Evolutionary conservation across 495 filamentous ascomycete genomes (phyloP).

Genomic region (Articulospora tetracladia): DNA sequence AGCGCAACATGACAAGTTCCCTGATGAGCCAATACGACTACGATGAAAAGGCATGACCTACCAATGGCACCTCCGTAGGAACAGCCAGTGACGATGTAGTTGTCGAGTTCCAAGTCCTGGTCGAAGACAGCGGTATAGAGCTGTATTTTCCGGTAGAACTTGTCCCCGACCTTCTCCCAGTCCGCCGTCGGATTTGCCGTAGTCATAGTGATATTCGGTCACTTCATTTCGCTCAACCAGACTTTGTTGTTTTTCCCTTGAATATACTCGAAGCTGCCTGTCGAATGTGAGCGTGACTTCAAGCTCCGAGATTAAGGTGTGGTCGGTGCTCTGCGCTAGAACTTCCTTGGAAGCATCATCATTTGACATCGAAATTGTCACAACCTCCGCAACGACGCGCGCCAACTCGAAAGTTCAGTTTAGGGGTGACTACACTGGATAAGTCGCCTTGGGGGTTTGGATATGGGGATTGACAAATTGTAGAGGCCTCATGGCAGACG

Average conservation of each 20-base stretch:
- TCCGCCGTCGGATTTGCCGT: conserved; percentile 69
- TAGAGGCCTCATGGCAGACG: conserved; percentile 53
- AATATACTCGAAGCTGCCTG: background rate
- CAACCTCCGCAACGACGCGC: background rate
- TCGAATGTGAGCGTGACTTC: conserved; percentile 11
- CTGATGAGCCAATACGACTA: background rate
- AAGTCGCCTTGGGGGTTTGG: background rate
- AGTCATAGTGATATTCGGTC: conserved; percentile 3
- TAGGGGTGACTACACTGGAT: background rate
- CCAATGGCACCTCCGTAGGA: conserved; percentile 93
- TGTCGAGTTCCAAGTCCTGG: conserved; percentile 88
- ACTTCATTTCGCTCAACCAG: conserved; percentile 13
- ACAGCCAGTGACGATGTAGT: conserved; percentile 87
- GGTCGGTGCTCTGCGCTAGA: conserved; percentile 8
- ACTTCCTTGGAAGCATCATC: background rate
- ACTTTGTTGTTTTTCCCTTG: conserved; percentile 5
- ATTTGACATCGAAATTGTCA: background rate
- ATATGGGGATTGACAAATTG: conserved; percentile 13
- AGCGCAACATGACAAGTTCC: background rate
- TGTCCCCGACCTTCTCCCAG: conserved; percentile 89
- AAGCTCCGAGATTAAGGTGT: conserved; percentile 12
- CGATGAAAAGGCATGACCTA: conserved; percentile 37
- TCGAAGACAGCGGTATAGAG: conserved; percentile 91
- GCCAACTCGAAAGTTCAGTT: background rate
- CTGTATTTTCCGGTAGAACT: conserved; percentile 90